Evolutionary conservation across 345 rosid genomes (phyloP), one percentile per base, ranked within the genome.

Genomic region (Eucalyptus regnans): DNA sequence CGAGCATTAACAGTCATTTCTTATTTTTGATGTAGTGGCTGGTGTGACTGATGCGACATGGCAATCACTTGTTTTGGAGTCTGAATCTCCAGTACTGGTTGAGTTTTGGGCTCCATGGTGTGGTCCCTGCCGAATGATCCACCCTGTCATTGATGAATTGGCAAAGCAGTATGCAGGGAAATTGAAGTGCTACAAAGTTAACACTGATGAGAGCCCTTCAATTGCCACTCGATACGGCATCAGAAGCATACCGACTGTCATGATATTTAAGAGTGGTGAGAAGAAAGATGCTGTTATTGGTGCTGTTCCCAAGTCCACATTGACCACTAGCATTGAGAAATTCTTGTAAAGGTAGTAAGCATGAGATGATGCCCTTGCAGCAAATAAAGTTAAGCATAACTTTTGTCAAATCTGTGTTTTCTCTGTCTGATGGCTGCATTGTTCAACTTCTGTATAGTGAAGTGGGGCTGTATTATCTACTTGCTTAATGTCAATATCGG

Each of bases 91-190:
- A 9, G 93, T 93, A 22, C 90, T 93, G 62, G 95, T 93, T 15
- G 95, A 93, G 86, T 93, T 93, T 88, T 93, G 95, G 95, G 95
- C 95, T 66, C 95, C 95, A 33, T 93, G 95, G 95, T 93, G 95
- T 50, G 95, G 95, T 41, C 95, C 95, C 27, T 93, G 95, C 93
- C 90, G 94, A 13, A 92, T 93, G 93, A 92, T 93, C 86, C 92
- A 90, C 90, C 95, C 95, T 12, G 58, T 93, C 51, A 92, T 93
- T 17, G 93, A 91, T 85, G 93, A 90, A 44, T 89, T 93, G 86
- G 93, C 95, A 8, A 90, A 84, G 88, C 92, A 91, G 51, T 93
- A 93, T 86, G 89, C 88, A 11, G 95, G 94, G n/a, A 93, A 93
- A 71, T 93, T 92, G 33, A 93, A 93, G 66, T 92, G 93, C 89